These are phyloP conservation scores for Crithidia thermophila DNA, from an alignment of 208 protist species.

Conservation along the genomic window DNA sequence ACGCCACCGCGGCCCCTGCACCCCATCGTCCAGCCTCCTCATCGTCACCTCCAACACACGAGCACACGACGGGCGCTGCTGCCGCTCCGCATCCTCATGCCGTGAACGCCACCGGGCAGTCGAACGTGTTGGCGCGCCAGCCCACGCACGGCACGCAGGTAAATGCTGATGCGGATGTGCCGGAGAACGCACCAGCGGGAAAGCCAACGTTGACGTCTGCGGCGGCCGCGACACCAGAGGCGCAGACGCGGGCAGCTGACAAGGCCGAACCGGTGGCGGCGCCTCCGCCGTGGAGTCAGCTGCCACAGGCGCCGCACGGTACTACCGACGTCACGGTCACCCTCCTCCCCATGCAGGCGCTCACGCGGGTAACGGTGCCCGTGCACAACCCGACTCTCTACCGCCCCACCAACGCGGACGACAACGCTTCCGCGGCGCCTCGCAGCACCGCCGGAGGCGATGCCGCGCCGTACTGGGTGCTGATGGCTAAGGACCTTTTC, in stretches of 20 bases:
- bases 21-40: too few relatives aligned
- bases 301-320: constrained; percentile 30
- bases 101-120: background rate
- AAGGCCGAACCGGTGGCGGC: background rate
- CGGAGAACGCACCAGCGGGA: background rate
- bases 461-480: constrained; percentile 35
- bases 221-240: background rate
- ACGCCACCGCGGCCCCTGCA: too few relatives aligned
- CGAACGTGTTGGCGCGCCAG: constrained; percentile 19
- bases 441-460: background rate
- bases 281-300: constrained; percentile 13
- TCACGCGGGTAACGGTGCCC: constrained; percentile 30
- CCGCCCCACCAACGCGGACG: constrained; percentile 6
- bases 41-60: too few relatives aligned
- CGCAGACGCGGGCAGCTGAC: background rate
- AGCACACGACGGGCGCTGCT: background rate
- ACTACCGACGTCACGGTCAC: constrained; percentile 37
- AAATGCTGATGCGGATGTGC: constrained; percentile 25
- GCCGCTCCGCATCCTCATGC: background rate
- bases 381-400: constrained; percentile 29
- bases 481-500: constrained; percentile 60
- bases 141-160: constrained; percentile 43
- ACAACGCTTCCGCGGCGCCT: background rate
- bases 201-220: background rate
- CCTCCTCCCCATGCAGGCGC: constrained; percentile 35